These are phyloP conservation scores for Cornus florida DNA, from an alignment of 148 eudicot species.

Conservation along the genomic window DNA sequence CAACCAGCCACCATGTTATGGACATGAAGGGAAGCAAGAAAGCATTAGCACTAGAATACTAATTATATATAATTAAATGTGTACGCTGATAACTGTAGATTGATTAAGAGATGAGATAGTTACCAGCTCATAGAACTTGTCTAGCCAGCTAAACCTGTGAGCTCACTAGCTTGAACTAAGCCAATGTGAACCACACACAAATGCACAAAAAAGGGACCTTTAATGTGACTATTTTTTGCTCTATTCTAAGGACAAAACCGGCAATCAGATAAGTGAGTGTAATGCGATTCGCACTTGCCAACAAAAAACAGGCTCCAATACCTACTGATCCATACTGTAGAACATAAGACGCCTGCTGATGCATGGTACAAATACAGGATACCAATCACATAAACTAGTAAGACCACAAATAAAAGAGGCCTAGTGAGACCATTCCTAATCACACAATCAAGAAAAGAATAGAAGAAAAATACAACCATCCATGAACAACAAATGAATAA, in stretches of 20 bases:
- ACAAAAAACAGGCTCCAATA: not conserved
- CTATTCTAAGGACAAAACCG: not conserved
- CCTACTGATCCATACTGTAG: not conserved
- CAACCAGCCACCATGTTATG: not conserved
- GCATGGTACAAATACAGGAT: not conserved
- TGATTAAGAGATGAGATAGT: not conserved
- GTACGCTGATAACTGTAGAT: not conserved
- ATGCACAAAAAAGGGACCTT: not conserved
- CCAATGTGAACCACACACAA: too few relatives aligned
- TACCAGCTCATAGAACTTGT: not conserved
- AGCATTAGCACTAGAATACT: not conserved
- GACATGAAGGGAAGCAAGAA: not conserved
- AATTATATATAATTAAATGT: not conserved
- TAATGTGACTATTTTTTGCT: not conserved
- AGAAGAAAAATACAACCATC: not conserved
- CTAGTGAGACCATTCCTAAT: not conserved
- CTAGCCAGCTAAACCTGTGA: not conserved
- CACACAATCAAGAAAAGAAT: slow-evolving; percentile 1
- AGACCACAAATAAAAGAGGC: not conserved
- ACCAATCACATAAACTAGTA: not conserved
- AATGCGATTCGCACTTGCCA: not conserved
- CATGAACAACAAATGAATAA: not conserved
- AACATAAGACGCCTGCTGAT: not conserved
- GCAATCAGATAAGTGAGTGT: not conserved
- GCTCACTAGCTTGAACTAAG: not conserved